Evolutionary conservation across 768 basidiomycete species (phyloP), one percentile per base, ranked within the genome.

Genomic region (Tubosaeta brunneosetosa): DNA sequence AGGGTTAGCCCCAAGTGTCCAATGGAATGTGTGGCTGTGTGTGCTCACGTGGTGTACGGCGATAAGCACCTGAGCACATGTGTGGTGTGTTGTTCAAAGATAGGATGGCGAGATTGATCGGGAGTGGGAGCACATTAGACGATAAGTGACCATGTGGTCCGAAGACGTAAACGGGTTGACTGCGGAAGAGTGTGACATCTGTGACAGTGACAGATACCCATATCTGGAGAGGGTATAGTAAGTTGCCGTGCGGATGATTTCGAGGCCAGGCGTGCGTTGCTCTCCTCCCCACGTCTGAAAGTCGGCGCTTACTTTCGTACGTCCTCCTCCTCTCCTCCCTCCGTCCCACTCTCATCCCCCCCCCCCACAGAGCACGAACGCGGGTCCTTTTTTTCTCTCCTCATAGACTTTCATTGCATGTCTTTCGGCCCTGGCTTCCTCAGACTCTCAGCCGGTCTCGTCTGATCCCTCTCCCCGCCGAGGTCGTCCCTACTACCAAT

Each of bases 401-500:
- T 6, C 41, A 32, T 55, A 51, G 53, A 60, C 47, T 50, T 47
- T 49, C 49, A 51, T 60, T 67, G 65, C 61, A 66, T 67, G 65
- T 58, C 59, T 46, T 44, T 63, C 57, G 56, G 60, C 52, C 62
- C 65, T 63, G 56, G 58, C 53, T 50, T 46, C 36, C 55, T 67
- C 65, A 66, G 66, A 63, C 65, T 66, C 59, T 53, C 63, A 63
- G 65, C 65, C 59, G 65, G 80, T 77, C 81, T 78, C 73, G 80
- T 80, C 80, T 80, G 80, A 77, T 73, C 71, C 64, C 62, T 41
- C 40, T 50, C 43, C 51, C 42, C 55, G 47, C 58, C 71, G 60
- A 67, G 67, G 66, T 64, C 68, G 66, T 62, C 61, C 55, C 40
- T 69, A 62, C 60, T 58, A 66, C 55, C 62, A 60, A 52, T 65